phyloP scores from a whole-genome alignment of 805 yeast species.

The Metschnikowia amazonensis region DNA sequence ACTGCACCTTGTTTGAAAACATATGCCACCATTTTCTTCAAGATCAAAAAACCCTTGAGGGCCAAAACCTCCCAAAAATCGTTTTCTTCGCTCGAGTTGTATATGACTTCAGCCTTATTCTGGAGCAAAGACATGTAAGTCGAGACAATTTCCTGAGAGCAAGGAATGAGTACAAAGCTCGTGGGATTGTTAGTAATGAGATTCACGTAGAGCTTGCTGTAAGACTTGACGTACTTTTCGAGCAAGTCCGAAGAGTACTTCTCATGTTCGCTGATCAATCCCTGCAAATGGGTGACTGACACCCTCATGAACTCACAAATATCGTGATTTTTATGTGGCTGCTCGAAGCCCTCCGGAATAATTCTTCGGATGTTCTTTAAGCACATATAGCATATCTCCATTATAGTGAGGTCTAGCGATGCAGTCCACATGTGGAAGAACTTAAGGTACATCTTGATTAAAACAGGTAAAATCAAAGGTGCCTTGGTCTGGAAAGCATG shows the following conservation, averaged over 20 bases:
- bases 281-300: constrained; percentile 57
- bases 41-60: constrained; percentile 58
- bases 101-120: constrained; percentile 61
- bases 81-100: constrained; percentile 52
- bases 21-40: constrained; percentile 62
- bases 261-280: constrained; percentile 52
- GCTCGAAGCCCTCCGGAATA: constrained; percentile 71
- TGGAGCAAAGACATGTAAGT: constrained; percentile 59
- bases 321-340: constrained; percentile 56
- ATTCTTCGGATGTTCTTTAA: constrained; percentile 72
- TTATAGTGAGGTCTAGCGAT: constrained; percentile 45
- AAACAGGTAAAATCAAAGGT: constrained; percentile 55
- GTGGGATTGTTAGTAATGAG: constrained; percentile 61
- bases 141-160: constrained; percentile 56
- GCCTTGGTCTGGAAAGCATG: constrained; percentile 72
- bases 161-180: constrained; percentile 65
- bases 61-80: constrained; percentile 74
- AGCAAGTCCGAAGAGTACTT: constrained; percentile 44
- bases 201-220: constrained; percentile 67
- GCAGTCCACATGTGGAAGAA: constrained; percentile 64
- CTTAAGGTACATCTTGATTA: constrained; percentile 55
- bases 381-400: constrained; percentile 75
- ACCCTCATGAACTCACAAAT: constrained; percentile 58
- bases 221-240: constrained; percentile 71
- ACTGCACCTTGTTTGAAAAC: constrained; percentile 65